phyloP scores from a whole-genome alignment of 768 basidiomycete species.

The Cystofilobasidium bisporidii region DNA sequence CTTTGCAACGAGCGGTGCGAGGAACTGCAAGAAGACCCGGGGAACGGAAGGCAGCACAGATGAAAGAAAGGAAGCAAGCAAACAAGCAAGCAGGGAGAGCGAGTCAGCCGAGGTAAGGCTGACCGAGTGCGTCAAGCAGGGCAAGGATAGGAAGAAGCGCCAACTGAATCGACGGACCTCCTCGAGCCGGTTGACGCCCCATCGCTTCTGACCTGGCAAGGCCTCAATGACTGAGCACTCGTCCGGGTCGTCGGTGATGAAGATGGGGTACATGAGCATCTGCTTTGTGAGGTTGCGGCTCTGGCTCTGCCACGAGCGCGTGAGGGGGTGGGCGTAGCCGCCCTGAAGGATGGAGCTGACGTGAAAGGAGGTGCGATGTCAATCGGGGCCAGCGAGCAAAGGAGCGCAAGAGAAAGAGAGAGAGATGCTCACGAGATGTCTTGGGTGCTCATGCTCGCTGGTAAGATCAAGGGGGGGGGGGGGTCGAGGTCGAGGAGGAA shows the following conservation, averaged over 20 bases:
- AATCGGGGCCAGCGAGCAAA: background rate
- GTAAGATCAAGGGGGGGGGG: too few species aligned
- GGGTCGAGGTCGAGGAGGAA: background rate
- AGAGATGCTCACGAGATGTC: slow-evolving; percentile 4
- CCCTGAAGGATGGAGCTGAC: slow-evolving; percentile 49
- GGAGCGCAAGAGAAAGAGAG: too few species aligned
- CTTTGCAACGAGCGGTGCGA: slow-evolving; percentile 77
- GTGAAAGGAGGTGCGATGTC: background rate
- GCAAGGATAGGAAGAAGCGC: background rate
- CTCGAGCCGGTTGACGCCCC: slow-evolving; percentile 91
- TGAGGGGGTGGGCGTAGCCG: slow-evolving; percentile 83
- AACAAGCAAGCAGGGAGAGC: too few species aligned
- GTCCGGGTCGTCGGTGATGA: slow-evolving; percentile 88
- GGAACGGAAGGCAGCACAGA: too few species aligned
- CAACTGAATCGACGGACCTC: slow-evolving; percentile 35
- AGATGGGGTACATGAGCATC: slow-evolving; percentile 99
- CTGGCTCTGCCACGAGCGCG: slow-evolving; percentile 76
- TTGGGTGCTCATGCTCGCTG: background rate
- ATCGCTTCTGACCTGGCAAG: slow-evolving; percentile 77
- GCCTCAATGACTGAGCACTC: slow-evolving; percentile 65
- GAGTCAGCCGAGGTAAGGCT: too few species aligned
- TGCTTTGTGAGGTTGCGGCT: slow-evolving; percentile 46
- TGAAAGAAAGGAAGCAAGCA: too few species aligned
- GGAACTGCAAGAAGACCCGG: slow-evolving; percentile 46
- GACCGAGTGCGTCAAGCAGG: too few species aligned